phyloP scores from a whole-genome alignment of 116 monocot species.

The Papilionanthe hybrid region DNA sequence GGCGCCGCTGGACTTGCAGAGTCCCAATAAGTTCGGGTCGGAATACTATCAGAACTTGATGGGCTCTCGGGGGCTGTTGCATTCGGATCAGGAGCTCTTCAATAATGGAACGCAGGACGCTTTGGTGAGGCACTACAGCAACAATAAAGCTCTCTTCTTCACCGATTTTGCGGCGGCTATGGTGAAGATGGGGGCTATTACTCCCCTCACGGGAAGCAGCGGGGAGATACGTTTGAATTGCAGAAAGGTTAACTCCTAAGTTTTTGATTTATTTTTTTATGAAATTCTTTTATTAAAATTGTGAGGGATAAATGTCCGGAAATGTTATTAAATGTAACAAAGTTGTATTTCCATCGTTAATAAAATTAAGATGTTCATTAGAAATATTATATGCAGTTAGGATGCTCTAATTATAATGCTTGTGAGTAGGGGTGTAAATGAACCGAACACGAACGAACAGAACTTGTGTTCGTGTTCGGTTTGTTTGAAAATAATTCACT shows the following conservation, averaged over 20 bases:
- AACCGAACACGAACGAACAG: no score
- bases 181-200: conserved; percentile 49
- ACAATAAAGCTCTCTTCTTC: conserved; percentile 19
- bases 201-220: conserved; percentile 33
- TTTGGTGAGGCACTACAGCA: conserved; percentile 35
- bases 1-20: conserved; percentile 34
- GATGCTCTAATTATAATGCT: no score
- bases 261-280: no score
- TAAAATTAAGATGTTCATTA: no score
- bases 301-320: no score
- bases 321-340: no score
- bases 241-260: conserved; percentile 39
- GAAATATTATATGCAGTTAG: no score
- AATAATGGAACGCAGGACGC: conserved; percentile 46
- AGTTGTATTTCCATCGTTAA: no score
- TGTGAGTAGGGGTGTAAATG: no score
- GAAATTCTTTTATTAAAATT: no score
- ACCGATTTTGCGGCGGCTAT: conserved; percentile 52
- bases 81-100: conserved; percentile 83
- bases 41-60: conserved; percentile 40
- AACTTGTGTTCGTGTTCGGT: no score
- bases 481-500: no score
- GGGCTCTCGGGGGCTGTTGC: conserved; percentile 35
- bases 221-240: conserved; percentile 64
- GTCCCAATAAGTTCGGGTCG: conserved; percentile 35